Base-by-base conservation (phyloP, 768 basidiomycete species). In the Ephemerocybe angulata region DNA sequence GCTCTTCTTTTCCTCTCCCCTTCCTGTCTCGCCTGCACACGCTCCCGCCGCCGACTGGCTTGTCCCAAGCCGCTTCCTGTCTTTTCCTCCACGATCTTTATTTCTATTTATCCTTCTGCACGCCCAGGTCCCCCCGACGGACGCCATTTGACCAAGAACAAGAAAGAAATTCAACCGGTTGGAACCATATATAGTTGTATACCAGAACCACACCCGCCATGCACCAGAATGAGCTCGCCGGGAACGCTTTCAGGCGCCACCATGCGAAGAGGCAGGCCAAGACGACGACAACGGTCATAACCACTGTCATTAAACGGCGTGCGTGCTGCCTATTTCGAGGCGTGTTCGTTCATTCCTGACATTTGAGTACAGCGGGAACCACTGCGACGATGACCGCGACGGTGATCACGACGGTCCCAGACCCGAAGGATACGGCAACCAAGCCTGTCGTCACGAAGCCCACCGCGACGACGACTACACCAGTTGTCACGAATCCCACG, bases 181-280 rank as follows among this genome's bases (percentile, higher is more conserved):
- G n/a, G n/a, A n/a, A n/a, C n/a, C n/a, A n/a, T n/a, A n/a, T n/a
- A n/a, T n/a, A n/a, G n/a, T n/a, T n/a, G n/a, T n/a, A n/a, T n/a
- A n/a, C n/a, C n/a, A n/a, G 13, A 25, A 44, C 21, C 42, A 19
- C n/a, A 5, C 13, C 13, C 42, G 24, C 24, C n/a, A 44, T 19
- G 22, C 42, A 44, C 27, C 42, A 49, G 30, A 49, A 49, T 30
- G 28, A 49, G 30, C 47, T 28, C 8, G n/a, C 19, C 30, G 11
- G 28, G 17, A 49, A 27, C 27, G 37, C n/a, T 29, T 25, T 50
- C 12, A n/a, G 22, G 33, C 31, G 31, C 12, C 53, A 38, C 37
- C 43, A 54, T n/a, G n/a, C n/a, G 44, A 54, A 35, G 53, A 33
- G 44, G 53, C 43, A 54, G 44, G 37, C n/a, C n/a, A n/a, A n/a